Percentiles rank a stretch among this genome's conserved stretches.
These are phyloP conservation scores for Xylariales sp. DNA, from an alignment of 2,329 filamentous ascomycete species.

Conservation along the genomic window DNA sequence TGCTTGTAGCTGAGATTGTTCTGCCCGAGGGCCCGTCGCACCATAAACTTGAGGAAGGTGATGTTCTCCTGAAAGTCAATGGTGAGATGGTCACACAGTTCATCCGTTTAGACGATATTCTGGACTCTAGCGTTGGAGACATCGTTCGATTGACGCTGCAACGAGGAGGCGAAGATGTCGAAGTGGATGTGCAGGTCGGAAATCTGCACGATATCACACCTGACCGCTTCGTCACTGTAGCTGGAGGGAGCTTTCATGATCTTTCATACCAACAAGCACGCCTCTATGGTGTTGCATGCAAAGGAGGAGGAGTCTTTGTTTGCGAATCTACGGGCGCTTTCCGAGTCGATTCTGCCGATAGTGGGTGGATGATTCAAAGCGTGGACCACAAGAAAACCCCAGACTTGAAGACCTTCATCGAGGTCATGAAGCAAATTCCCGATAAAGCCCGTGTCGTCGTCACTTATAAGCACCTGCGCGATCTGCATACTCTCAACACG, in stretches of 20 bases:
- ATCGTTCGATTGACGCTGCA: conserved; percentile 86
- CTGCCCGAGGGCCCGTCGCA: conserved; percentile 91
- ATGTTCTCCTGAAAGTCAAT: conserved; percentile 93
- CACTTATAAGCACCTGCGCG: conserved; percentile 93
- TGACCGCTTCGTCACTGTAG: conserved; percentile 93
- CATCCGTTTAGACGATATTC: conserved; percentile 87
- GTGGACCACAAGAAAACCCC: conserved; percentile 93
- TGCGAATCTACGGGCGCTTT: conserved; percentile 96
- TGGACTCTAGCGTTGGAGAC: conserved; percentile 86
- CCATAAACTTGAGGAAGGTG: conserved; percentile 89
- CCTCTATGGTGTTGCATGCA: conserved; percentile 89
- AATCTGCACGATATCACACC: conserved; percentile 95
- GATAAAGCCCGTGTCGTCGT: conserved; percentile 87
- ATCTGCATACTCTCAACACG: conserved; percentile 94
- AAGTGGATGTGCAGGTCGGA: conserved; percentile 85
- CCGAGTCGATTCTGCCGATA: conserved; percentile 89
- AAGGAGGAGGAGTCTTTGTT: conserved; percentile 82
- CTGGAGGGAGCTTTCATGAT: conserved; percentile 94
- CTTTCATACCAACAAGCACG: conserved; percentile 98
- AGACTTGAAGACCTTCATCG: conserved; percentile 87
- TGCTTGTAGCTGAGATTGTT: conserved; percentile 96
- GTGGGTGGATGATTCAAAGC: conserved; percentile 92
- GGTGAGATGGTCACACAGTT: conserved; percentile 94
- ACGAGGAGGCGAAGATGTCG: conserved; percentile 86
- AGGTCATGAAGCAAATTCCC: conserved; percentile 89